Evolutionary conservation across 345 rosid species (phyloP), one percentile per base, ranked within the genome.

Genomic region (Camelina hispida): DNA sequence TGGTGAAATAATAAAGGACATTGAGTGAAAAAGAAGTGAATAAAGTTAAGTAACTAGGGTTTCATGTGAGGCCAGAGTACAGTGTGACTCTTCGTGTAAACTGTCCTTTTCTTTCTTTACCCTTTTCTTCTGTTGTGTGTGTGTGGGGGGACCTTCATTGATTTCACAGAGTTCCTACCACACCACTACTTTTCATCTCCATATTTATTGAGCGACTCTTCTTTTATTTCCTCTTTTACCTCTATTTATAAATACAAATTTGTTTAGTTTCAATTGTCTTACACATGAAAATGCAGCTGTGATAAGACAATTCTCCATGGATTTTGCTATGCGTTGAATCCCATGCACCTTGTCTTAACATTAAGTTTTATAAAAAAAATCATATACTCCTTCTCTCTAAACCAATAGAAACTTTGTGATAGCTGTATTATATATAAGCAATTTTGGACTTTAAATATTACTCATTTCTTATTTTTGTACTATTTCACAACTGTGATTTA

Each of bases 51-150:
- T 75, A 42, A 48, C 40, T 68, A 75, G 74, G 79, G 79, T 61
- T 76, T 70, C 75, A 76, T 76, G 80, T 69, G 75, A 69, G 28
- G 65, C 15, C 22, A 44, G 58, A 46, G 75, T 62, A 69, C 75
- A 76, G 71, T 76, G 20, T 35, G 43, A 44, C 53, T 69, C 80
- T 76, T 76, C 80, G 80, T 76, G 80, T 76, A 63, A 76, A 62
- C 80, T 76, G 80, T 76, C 80, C 65, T 76, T 76, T 38, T 76
- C 75, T 62, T 46, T 40, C 35, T 75, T 57, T 68, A 15, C 62
- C 9, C 7, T 37, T 12, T 25, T 32, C 5, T 68, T 0, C 1
- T 63, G 9, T 6, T 34, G 37, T 34, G 37, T 34, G 37, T 34
- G 37, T 7, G 71, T 63, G 66, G 71, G 79, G 79, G 79, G 79